phyloP scores from a whole-genome alignment of 1,139 yeast genomes.

The Yamadazyma kanchanaburiensis region DNA sequence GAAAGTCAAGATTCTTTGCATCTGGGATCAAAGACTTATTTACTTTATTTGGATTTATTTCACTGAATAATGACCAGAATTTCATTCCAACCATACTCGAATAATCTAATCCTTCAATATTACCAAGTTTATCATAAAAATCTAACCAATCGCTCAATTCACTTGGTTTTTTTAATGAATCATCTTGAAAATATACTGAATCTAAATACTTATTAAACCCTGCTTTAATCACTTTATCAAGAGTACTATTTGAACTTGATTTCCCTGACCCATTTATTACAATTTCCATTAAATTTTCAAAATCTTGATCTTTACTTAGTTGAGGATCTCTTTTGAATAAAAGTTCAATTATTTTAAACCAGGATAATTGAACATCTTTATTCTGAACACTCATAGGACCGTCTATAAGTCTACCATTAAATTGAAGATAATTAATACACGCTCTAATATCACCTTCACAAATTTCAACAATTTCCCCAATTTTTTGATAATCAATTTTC shows the following conservation, averaged over 20 bases:
- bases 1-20: conserved; percentile 44
- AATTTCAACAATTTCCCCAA: conserved; percentile 57
- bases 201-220: conserved; percentile 66
- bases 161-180: conserved; percentile 58
- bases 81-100: conserved; percentile 58
- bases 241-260: conserved; percentile 42
- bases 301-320: conserved; percentile 45
- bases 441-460: conserved; percentile 87
- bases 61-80: conserved; percentile 65
- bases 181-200: conserved; percentile 57
- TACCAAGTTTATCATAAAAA: conserved; percentile 57
- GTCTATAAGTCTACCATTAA: conserved; percentile 34
- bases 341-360: conserved; percentile 58
- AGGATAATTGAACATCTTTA: conserved; percentile 55
- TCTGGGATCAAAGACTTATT: conserved; percentile 29
- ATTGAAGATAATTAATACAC: conserved; percentile 81
- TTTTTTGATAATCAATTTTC: conserved; percentile 29
- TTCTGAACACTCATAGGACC: conserved; percentile 8
- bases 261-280: conserved; percentile 36
- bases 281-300: conserved; percentile 32
- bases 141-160: conserved; percentile 74
- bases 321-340: conserved; percentile 52
- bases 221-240: conserved; percentile 68
- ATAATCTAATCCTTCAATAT: conserved; percentile 50
- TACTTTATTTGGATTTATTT: conserved; percentile 38